Percentiles rank a stretch among this genome's conserved stretches.
phyloP scores from a whole-genome alignment of 2,329 filamentous ascomycete species.

The Metarhizium guizhouense region DNA sequence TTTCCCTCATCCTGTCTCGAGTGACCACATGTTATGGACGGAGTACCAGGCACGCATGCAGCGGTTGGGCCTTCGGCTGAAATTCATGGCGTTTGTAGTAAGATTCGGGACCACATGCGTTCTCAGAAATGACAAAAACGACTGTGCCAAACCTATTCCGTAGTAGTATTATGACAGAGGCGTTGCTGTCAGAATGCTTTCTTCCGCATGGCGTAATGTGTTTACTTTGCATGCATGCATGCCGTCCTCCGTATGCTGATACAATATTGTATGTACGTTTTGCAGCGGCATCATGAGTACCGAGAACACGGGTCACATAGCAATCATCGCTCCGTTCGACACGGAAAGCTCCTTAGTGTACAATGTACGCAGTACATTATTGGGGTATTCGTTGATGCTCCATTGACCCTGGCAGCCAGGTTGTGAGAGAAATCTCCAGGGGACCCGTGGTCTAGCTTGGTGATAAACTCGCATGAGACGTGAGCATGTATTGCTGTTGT shows the following conservation, averaged over 20 bases:
- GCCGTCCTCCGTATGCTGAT: neutral
- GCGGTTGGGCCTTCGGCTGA: neutral
- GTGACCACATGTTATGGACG: neutral
- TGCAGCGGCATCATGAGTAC: neutral
- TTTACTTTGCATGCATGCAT: neutral
- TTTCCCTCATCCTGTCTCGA: neutral
- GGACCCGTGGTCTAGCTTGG: neutral
- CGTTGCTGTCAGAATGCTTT: neutral
- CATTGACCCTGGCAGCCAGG: neutral
- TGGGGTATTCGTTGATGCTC: neutral
- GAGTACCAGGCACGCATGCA: neutral
- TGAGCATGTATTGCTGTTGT: neutral
- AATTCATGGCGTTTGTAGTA: neutral
- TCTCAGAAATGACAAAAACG: too few relatives aligned
- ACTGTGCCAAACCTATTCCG: neutral
- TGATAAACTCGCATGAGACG: neutral
- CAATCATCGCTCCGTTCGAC: neutral
- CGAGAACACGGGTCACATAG: neutral
- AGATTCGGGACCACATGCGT: too few relatives aligned
- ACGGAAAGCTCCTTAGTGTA: neutral
- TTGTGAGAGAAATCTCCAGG: neutral
- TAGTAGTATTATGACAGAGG: neutral
- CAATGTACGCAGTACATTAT: too few relatives aligned
- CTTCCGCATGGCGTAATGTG: neutral
- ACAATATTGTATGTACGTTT: neutral